Base-by-base conservation (phyloP, 2,329 filamentous ascomycete genomes). In the Drechslerella stenobrocha region DNA sequence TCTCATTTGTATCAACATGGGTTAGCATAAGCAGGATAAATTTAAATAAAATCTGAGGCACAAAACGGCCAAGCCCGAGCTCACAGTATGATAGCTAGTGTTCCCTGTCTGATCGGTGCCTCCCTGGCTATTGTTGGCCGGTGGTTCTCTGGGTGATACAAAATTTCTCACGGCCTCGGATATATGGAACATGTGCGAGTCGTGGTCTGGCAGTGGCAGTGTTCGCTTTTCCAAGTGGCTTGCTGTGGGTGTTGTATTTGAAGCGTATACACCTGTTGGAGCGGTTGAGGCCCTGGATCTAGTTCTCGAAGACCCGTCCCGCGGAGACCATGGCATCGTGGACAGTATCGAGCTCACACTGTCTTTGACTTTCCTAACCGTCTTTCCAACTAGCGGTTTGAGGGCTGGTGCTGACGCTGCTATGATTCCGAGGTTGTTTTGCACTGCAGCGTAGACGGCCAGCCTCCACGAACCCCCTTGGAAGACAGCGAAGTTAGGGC, bases 371-470 rank as follows among this genome's bases (percentile, higher is more conserved):
- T 37, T 59, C 15, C 37, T 46, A 11, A 35, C 45, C n/a, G 55
- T 59, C 37, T 48, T 67, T 11, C 63, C 63, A 6, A 67, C 8
- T 15, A 69, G 20, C 8, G 64, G 64, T 32, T 63, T 69, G 3
- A 69, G 47, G 15, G 64, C 46, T 13, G 64, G 57, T n/a, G 64
- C 58, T 7, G 64, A 69, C 18, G 64, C 64, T 24, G 64, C 64
- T 53, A 69, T 69, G 4, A 69, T 69, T 15, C 57, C 64, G 32
- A 69, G 32, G 30, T 63, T 63, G 32, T 61, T 69, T 32, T 69
- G 51, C n/a, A 69, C 51, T 1, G 52, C 47, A 15, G 64, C 52
- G 20, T 58, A 69, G n/a, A 69, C 58, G 8, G 58, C 58, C n/a
- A 69, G 51, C 9, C 57, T 51, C 63, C 63, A 67, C 32, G 63